Base-by-base conservation (phyloP, 495 filamentous ascomycete species). In the Lasiosphaeria miniovina region DNA sequence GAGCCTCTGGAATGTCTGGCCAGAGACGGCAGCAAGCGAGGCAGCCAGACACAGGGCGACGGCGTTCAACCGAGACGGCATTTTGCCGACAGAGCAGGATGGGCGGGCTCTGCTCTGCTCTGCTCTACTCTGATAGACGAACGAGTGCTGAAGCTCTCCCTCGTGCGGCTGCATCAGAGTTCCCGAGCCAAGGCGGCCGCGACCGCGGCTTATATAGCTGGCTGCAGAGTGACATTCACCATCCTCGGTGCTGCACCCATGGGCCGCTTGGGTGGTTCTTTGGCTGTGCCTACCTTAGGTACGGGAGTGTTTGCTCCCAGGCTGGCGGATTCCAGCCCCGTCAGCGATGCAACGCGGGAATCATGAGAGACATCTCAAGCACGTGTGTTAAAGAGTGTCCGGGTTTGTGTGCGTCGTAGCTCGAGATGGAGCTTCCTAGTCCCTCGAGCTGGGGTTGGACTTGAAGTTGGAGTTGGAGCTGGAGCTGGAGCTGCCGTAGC, bases 1-100 rank as follows among this genome's bases (percentile, higher is more conserved):
- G 17, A 90, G 78, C 51, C 88, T 75, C 71, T 86, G 87, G 70
- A 82, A 88, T 15, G 86, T 88, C 72, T 91, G 88, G 36, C 80
- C 86, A 31, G 76, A 68, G 35, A 66, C 67, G 51, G 65, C 68
- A 6, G 69, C 69, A 43, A 74, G 59, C 45, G 68, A 68, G 14
- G 70, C 69, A 58, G 70, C 72, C 63, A 68, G 67, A n/a, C 53
- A 67, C 34, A 67, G 53, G 51, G 66, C 62, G 53, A 63, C 62
- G 40, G 64, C 58, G 56, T 62, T 66, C 14, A 70, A 15, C 55
- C 55, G 72, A 61, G 64, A 61, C 63, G 74, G 17, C 70, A 74
- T 74, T 45, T 48, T 69, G 49, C 54, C 61, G 40, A 51, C 34
- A 14, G 33, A 35, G 8, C n/a, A 51, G 24, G 46, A 8, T 34